Evolutionary conservation across 768 basidiomycete genomes (phyloP), one percentile per base, ranked within the genome.

Genomic region (Xerocomellus amylosporus): DNA sequence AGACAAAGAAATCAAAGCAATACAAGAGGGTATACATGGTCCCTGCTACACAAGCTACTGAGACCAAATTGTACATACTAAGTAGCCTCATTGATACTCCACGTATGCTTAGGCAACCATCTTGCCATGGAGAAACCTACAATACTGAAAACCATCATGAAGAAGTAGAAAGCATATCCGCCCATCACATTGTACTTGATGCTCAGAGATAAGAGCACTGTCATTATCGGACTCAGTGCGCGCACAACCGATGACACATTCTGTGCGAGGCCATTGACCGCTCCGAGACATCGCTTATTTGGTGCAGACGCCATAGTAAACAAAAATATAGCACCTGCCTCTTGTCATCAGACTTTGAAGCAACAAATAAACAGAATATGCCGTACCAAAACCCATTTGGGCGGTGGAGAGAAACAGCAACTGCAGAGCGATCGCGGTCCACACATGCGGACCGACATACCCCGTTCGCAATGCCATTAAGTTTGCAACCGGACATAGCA

Each of bases 271-370:
- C 86, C 86, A 61, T 86, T 86, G 17, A 81, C 83, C 9, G 84
- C 79, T 34, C 85, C 86, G 10, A 87, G 73, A 7, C 82, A 79
- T 26, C 80, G 77, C 44, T 74, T 75, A 59, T 85, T 85, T 12
- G 86, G 85, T 1, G 86, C 73, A 19, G 85, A 74, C 24, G 79
- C 60, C 40, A 41, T 24, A 15, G 13, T 24, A 5, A 41, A 41
- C 8, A 41, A 24, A 26, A 43, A 43, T 15, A 43, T 43, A 8
- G 42, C 24, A 10, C 42, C 42, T 43, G 26, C 28, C 24, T 0
- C 42, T 43, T n/a, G 39, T 40, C 9, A 20, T 40, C 13, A 43
- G 42, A 43, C 42, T 24, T n/a, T 24, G 13, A 20, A 22, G 40
- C 13, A 14, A 20, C 22, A 40, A 40, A 40, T 14, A 1, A 22